Conservation (phyloP, 495 filamentous ascomycete species). For the Schizothecium vesticola region DNA sequence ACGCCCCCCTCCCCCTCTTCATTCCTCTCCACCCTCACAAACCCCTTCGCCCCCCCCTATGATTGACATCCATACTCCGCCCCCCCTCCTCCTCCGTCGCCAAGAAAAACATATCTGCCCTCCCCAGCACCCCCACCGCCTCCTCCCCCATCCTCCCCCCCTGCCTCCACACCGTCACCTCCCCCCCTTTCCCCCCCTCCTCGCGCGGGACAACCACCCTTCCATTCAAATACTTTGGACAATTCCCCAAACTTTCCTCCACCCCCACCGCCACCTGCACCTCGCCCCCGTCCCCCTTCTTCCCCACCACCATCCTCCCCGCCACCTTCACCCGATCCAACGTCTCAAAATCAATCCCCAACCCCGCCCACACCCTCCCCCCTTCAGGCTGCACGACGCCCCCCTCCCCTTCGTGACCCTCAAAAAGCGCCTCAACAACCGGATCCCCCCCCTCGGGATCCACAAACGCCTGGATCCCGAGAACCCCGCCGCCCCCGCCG, state of each 20-base stretch:
- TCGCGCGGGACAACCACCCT: constrained; percentile 51
- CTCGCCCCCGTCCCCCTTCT: constrained; percentile 36
- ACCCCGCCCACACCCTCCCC: constrained; percentile 49
- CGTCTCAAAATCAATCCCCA: constrained; percentile 63
- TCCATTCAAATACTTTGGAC: constrained; percentile 78
- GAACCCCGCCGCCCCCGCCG: constrained; percentile 39
- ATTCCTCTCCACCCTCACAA: constrained; percentile 61
- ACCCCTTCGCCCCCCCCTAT: constrained; percentile 68
- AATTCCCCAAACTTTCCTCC: constrained; percentile 68
- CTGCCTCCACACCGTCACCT: background rate
- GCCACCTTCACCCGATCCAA: constrained; percentile 62
- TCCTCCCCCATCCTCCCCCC: constrained; percentile 30
- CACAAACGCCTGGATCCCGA: constrained; percentile 56
- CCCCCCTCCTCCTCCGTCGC: constrained; percentile 58
- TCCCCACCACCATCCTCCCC: constrained; percentile 37
- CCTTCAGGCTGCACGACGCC: constrained; percentile 24
- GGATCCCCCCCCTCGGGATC: constrained; percentile 55
- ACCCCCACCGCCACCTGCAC: constrained; percentile 63
- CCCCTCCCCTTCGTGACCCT: constrained; percentile 23
- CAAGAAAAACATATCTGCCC: constrained; percentile 73
- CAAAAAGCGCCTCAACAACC: constrained; percentile 52
- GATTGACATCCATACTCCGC: constrained; percentile 80
- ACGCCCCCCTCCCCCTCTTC: constrained; percentile 26
- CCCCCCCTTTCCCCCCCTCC: constrained; percentile 44
- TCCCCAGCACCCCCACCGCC: constrained; percentile 54